These are phyloP conservation scores for Fraxinus excelsior DNA, from an alignment of 257 asterid species.

Conservation along the genomic window DNA sequence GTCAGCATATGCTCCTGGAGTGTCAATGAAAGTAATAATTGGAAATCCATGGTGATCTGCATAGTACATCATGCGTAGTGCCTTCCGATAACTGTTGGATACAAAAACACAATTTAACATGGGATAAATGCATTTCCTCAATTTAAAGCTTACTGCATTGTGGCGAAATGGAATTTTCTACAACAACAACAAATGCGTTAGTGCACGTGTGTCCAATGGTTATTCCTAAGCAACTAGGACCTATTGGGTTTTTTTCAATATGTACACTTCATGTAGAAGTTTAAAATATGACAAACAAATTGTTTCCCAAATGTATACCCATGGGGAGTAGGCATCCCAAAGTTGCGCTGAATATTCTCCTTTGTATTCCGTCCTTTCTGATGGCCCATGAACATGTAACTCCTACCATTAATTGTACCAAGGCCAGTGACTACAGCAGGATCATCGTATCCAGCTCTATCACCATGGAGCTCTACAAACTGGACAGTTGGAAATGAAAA, in stretches of 20 bases:
- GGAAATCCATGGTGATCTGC: conserved; percentile 97
- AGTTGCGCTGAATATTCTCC: conserved; percentile 86
- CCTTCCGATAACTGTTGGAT: conserved; percentile 79
- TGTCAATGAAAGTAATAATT: conserved; percentile 80
- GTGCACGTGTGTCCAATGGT: not conserved
- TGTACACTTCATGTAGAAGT: conserved; percentile 6
- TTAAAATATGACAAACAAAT: not conserved
- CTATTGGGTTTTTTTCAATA: not conserved
- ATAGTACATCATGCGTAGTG: conserved; percentile 84
- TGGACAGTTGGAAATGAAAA: conserved; percentile 30
- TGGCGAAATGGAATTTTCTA: not conserved
- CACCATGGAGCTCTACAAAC: conserved; percentile 98
- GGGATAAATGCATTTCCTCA: conserved; percentile 2
- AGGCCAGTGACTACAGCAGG: conserved; percentile 90
- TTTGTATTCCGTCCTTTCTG: conserved; percentile 91
- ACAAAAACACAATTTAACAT: conserved; percentile 19
- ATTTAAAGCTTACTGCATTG: conserved; percentile 1
- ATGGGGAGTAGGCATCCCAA: conserved; percentile 98
- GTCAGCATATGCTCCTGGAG: conserved; percentile 96
- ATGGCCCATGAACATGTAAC: conserved; percentile 92
- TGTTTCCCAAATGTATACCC: conserved; percentile 55
- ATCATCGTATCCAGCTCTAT: conserved; percentile 89
- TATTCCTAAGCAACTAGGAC: not conserved
- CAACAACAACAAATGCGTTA: not conserved
- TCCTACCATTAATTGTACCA: conserved; percentile 79